Conservation (phyloP, 805 yeast genomes). For the Yarrowia divulgata region DNA sequence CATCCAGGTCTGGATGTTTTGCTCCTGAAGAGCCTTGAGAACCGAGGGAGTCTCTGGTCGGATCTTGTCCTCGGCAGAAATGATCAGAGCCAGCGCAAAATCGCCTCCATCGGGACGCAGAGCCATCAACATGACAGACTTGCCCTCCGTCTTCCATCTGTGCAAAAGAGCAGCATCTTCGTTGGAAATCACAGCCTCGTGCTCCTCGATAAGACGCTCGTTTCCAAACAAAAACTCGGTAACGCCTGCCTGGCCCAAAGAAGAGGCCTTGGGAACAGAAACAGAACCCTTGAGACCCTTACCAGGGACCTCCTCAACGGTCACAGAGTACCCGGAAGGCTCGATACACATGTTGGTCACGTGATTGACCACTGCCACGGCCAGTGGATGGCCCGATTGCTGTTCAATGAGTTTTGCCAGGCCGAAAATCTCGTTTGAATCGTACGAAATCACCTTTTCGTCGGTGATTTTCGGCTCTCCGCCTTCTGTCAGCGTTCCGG, state of each 20-base stretch:
- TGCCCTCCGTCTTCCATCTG: slow-evolving; percentile 68
- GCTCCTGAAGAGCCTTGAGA: slow-evolving; percentile 53
- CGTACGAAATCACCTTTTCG: slow-evolving; percentile 18
- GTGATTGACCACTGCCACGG: slow-evolving; percentile 61
- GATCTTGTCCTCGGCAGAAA: slow-evolving; percentile 65
- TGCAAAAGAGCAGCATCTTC: slow-evolving; percentile 52
- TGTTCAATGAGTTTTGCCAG: slow-evolving; percentile 65
- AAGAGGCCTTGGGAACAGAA: background rate
- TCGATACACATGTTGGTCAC: slow-evolving; percentile 44
- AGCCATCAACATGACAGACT: slow-evolving; percentile 68
- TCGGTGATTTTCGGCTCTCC: slow-evolving; percentile 68
- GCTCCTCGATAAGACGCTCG: slow-evolving; percentile 63
- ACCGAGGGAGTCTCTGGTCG: slow-evolving; percentile 64
- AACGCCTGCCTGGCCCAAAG: slow-evolving; percentile 45
- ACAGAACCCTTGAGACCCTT: slow-evolving; percentile 61
- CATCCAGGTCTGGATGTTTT: slow-evolving; percentile 70
- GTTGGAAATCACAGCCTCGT: slow-evolving; percentile 53
- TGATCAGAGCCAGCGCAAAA: slow-evolving; percentile 54
- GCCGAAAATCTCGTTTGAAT: slow-evolving; percentile 27
- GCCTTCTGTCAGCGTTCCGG: slow-evolving; percentile 74
- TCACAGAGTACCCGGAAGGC: too few relatives aligned
- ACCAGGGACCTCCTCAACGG: slow-evolving; percentile 64
- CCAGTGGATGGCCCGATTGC: slow-evolving; percentile 73
- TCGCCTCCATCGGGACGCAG: slow-evolving; percentile 49
- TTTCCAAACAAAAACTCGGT: slow-evolving; percentile 58